Base-by-base conservation (phyloP, 1,284 basidiomycete species). In the Pseudozyma flocculosa region DNA sequence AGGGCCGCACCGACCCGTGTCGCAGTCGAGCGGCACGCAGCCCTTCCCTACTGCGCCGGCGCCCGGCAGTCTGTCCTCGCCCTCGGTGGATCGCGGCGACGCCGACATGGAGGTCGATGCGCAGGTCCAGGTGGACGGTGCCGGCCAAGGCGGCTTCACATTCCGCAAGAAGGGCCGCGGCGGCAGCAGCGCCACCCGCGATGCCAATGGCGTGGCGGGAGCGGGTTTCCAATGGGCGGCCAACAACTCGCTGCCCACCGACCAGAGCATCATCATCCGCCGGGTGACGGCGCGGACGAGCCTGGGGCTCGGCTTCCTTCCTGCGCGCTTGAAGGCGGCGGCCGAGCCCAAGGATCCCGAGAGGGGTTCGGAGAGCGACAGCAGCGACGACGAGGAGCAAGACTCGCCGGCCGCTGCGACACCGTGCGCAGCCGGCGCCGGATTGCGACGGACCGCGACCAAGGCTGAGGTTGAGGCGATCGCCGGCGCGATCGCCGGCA, bases 211-310 rank as follows among this genome's bases (percentile, higher is more conserved):
- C 26, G 37, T 29, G 5, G 7, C 26, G 26, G 7, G 11, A 11
- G 5, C 26, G 5, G 22, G 30, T 11, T 45, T 59, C 43, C 46
- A 42, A 3, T 67, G 63, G 63, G 40, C 50, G 29, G 30, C 51
- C 17, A 36, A 48, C 2, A 45, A 43, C 21, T 50, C 55, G 43
- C 49, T 54, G 24, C 44, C 49, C 10, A 54, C 57, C 26, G 54
- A 68, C 38, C 61, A 63, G 46, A 64, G 51, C 50, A 57, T 68
- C 38, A 58, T 53, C 38, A 59, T 63, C 37, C 65, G 65, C 10
- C 53, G 60, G 5, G 49, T 63, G 19, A 68, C 57, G 4, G 54
- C 54, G 3, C 47, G 52, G 29, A 59, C 51, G 8, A 57, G 51
- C 5, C 43, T 61, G 11, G 61, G 56, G 3, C 50, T 59, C 19